Conservation (phyloP, 2,329 filamentous ascomycete species). For the Dactylellina parvicollis region DNA sequence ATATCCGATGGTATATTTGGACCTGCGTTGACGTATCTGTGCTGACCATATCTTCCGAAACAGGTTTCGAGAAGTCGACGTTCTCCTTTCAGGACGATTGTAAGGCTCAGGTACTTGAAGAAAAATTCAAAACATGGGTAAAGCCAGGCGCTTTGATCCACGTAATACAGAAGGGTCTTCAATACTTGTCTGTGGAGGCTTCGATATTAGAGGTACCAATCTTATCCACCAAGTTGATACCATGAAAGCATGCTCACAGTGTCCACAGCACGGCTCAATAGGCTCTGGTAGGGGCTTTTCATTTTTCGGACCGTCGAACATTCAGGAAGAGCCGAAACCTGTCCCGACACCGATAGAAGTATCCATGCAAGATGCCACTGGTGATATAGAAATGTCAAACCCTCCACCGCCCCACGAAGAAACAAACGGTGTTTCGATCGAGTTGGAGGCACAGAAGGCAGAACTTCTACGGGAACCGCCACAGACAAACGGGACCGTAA, state of each 20-base stretch:
- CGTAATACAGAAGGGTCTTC: constrained; percentile 50
- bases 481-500: constrained; percentile 45
- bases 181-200: constrained; percentile 42
- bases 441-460: constrained; percentile 42
- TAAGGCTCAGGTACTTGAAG: constrained; percentile 44
- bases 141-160: constrained; percentile 49
- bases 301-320: constrained; percentile 38
- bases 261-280: constrained; percentile 38
- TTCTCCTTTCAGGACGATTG: constrained; percentile 53
- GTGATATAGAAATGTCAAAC: constrained; percentile 46
- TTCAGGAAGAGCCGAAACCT: constrained; percentile 18
- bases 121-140: constrained; percentile 47
- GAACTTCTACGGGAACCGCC: constrained; percentile 42
- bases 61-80: constrained; percentile 50
- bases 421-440: constrained; percentile 38
- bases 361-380: constrained; percentile 34
- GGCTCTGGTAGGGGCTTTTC: constrained; percentile 33
- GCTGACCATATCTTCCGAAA: not conserved
- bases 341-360: constrained; percentile 13
- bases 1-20: constrained; percentile 23
- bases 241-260: constrained; percentile 4
- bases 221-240: not conserved
- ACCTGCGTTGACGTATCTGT: constrained; percentile 29
- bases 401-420: constrained; percentile 15
- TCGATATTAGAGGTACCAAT: constrained; percentile 41